Base-by-base conservation (phyloP, 345 rosid genomes). In the Salix purpurea region DNA sequence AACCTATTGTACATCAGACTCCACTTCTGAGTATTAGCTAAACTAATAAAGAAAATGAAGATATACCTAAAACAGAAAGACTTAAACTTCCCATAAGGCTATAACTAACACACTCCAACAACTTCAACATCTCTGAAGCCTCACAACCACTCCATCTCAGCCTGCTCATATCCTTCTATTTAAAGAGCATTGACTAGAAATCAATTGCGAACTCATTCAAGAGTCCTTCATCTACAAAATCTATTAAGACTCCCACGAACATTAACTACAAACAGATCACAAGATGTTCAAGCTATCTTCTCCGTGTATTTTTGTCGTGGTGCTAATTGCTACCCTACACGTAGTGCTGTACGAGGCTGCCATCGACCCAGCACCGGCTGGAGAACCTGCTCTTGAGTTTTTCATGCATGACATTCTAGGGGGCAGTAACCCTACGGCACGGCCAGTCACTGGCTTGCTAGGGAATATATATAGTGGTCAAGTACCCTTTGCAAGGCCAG, bases 381-480 rank as follows among this genome's bases (percentile, higher is more conserved):
- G 70, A 19, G 84, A 83, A 61, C 91, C 92, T 1, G 60, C 83
- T 74, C 78, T 96, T 16, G 99, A 96, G 77, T 84, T 96, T 70
- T 96, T 86, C 85, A 88, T 96, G 97, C 98, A 93, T 65, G 99
- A 96, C 85, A 79, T 93, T 76, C 94, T 93, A 1, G 98, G 97
- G 2, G 99, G 99, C 54, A 84, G 91, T 81, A 96, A 82, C 73
- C 98, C 98, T 3, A 92, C 98, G 0, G 96, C 98, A 0, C 89
- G 98, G 74, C 99, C 97, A 1, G 76, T 96, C 83, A 94, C 99
- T 0, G 99, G 99, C 77, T 79, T 96, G 86, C 87, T 92, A 24
- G 99, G 99, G 19, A 92, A 88, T 87, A 93, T 96, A n/a, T 96
- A 93, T 83, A 89, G 85, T 15, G 97, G 98, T 23, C 97, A 96